Base-by-base conservation (phyloP, 2,329 filamentous ascomycete species). In the Dichotomopilus funicola region DNA sequence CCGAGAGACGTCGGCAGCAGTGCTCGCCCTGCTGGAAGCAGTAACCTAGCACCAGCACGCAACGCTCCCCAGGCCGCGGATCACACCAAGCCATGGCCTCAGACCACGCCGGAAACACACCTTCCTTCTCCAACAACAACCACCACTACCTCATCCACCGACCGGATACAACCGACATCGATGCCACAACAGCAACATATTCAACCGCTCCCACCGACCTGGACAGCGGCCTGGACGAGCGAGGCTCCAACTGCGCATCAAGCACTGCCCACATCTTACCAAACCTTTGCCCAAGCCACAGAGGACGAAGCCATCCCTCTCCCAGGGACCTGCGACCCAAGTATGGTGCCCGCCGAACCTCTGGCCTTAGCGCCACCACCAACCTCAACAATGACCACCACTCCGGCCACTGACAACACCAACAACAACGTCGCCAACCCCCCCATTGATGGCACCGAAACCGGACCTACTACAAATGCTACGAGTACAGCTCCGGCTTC, bases 161-260 rank as follows among this genome's bases (percentile, higher is more conserved):
- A 43, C 37, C 33, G 34, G 3, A 27, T 27, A 27, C 19, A 27
- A 27, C 19, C 19, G 19, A 27, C 19, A 27, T 27, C 19, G 3
- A 27, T 27, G 3, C 19, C 19, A 27, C 19, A 27, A 3, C 55
- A 13, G 35, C 38, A 13, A 8, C 54, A 40, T 4, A 6, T 31
- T 6, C 19, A 27, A 27, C 19, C 19, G 19, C n/a, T 42, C 4
- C 47, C 51, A 6, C 42, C 43, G 2, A 51, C 50, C 1, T 53
- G 55, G 55, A 51, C 55, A 4, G n/a, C 47, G 12, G 38, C 41
- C 36, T 50, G 45, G 50, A 46, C 46, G 1, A 27, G 3, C 19
- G 19, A 27, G 3, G 2, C 19, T 2, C 3, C 19, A 2, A 3
- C 19, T 27, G 19, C 19, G 3, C 19, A 27, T 27, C 19, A 27